Percentiles rank a stretch among this genome's conserved stretches.
Evolutionary conservation across 495 filamentous ascomycete genomes (phyloP).

Genomic region (Baudoinia panamericana): DNA sequence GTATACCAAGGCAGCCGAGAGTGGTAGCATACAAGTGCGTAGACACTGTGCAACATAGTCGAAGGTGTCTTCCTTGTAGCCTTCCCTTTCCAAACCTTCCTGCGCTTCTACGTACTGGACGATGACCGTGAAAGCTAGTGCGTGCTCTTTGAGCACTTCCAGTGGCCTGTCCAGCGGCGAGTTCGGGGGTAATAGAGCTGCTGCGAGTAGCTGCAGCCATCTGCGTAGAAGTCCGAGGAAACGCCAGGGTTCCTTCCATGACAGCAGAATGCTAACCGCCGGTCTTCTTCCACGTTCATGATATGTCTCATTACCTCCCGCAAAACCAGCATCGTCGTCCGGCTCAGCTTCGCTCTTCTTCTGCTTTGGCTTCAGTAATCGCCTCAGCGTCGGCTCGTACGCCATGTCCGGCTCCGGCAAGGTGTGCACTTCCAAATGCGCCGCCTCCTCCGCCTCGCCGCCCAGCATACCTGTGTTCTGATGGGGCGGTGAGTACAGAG

Average conservation of each 20-base stretch:
- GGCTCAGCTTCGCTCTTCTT: not conserved
- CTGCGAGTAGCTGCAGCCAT: slow-evolving; percentile 15
- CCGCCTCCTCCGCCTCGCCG: slow-evolving; percentile 17
- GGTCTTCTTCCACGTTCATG: slow-evolving; percentile 6
- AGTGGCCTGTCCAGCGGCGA: slow-evolving; percentile 7
- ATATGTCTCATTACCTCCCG: not conserved
- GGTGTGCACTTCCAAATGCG: slow-evolving; percentile 16
- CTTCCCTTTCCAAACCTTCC: slow-evolving; percentile 17
- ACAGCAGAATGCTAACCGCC: slow-evolving; percentile 7
- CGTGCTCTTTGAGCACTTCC: slow-evolving; percentile 16
- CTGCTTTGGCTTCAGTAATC: slow-evolving; percentile 2
- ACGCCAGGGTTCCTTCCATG: slow-evolving; percentile 15
- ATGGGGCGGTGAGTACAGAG: slow-evolving; percentile 14
- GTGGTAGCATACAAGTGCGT: slow-evolving; percentile 17
- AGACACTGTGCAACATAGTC: slow-evolving; percentile 22
- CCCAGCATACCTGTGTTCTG: slow-evolving; percentile 8
- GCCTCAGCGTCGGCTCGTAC: slow-evolving; percentile 15
- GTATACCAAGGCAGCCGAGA: slow-evolving; percentile 16
- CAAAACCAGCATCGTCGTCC: slow-evolving; percentile 1
- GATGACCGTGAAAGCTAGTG: slow-evolving; percentile 7
- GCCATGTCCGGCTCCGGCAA: slow-evolving; percentile 11
- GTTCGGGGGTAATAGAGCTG: slow-evolving; percentile 1
- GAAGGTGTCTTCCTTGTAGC: slow-evolving; percentile 20
- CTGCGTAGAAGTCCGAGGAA: slow-evolving; percentile 8
- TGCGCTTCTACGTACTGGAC: slow-evolving; percentile 18